phyloP scores from a whole-genome alignment of 805 yeast genomes.

The Zygosaccharomyces bailii region DNA sequence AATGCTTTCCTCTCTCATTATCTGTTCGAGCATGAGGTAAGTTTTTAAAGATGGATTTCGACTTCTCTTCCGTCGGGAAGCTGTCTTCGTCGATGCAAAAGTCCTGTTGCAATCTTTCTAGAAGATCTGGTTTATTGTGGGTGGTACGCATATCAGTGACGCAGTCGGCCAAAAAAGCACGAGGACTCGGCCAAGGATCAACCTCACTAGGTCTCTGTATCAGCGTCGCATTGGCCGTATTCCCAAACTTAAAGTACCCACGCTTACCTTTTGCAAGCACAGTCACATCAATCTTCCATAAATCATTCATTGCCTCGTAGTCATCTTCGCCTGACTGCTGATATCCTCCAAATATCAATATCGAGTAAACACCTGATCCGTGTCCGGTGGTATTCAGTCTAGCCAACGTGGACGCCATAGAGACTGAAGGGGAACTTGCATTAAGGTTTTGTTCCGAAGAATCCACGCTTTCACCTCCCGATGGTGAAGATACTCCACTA shows the following conservation, averaged over 20 bases:
- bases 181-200: constrained; percentile 32
- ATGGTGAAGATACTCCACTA: not conserved
- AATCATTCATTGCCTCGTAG: constrained; percentile 39
- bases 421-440: constrained; percentile 8
- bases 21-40: constrained; percentile 19
- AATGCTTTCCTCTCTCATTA: constrained; percentile 5
- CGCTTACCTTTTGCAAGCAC: constrained; percentile 38
- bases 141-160: constrained; percentile 17
- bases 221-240: constrained; percentile 36
- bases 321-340: constrained; percentile 31
- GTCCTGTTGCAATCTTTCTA: constrained; percentile 23
- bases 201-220: constrained; percentile 19
- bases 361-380: constrained; percentile 21
- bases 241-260: constrained; percentile 38
- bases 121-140: constrained; percentile 15
- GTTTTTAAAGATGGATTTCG: constrained; percentile 19
- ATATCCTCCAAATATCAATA: constrained; percentile 50
- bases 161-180: constrained; percentile 38
- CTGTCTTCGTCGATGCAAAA: constrained; percentile 19
- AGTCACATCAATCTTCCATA: constrained; percentile 42
- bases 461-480: constrained; percentile 6
- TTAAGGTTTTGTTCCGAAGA: constrained; percentile 4
- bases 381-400: constrained; percentile 9
- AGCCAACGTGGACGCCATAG: constrained; percentile 3
- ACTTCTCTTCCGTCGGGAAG: constrained; percentile 7